A percentile compares a stretch with the other conserved stretches of the same genome.
Evolutionary conservation across 2,329 filamentous ascomycete genomes (phyloP).

Genomic region (Amphichorda felina): DNA sequence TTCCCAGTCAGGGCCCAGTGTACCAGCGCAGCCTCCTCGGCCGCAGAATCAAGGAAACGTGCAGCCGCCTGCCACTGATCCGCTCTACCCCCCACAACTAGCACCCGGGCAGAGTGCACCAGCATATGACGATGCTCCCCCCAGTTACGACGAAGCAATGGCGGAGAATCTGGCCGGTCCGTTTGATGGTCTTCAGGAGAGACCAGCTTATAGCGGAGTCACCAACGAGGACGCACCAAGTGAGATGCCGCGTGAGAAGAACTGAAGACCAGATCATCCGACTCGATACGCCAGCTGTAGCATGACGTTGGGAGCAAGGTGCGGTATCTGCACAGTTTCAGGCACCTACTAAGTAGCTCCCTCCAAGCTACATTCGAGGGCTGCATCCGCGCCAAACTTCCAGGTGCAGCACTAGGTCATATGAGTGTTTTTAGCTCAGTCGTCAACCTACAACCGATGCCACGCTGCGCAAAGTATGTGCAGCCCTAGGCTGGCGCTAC

Average conservation of each 20-base stretch:
- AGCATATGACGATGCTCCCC: constrained; percentile 65
- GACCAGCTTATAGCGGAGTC: constrained; percentile 57
- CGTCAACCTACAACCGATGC: too few species aligned
- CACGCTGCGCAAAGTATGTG: too few species aligned
- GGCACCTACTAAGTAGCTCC: too few species aligned
- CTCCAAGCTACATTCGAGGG: too few species aligned
- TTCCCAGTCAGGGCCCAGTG: constrained; percentile 7
- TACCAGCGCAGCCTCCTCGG: neutral
- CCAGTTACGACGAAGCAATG: constrained; percentile 89
- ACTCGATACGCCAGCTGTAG: too few species aligned
- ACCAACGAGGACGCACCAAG: constrained; percentile 49
- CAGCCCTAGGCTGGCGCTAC: too few species aligned
- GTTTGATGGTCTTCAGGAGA: constrained; percentile 45
- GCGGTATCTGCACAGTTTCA: neutral
- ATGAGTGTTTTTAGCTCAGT: too few species aligned
- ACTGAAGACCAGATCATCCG: constrained; percentile 8
- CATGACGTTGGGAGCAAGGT: too few species aligned
- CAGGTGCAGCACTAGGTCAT: too few species aligned
- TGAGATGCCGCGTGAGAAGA: constrained; percentile 30
- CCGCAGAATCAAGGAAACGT: neutral
- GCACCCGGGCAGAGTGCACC: constrained; percentile 27
- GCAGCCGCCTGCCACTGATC: constrained; percentile 22
- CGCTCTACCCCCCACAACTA: constrained; percentile 48
- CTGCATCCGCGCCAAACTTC: too few species aligned
- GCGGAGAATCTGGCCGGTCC: constrained; percentile 62